These are phyloP conservation scores for Solanum paucissectum DNA, from an alignment of 257 asterid genomes.

Conservation along the genomic window DNA sequence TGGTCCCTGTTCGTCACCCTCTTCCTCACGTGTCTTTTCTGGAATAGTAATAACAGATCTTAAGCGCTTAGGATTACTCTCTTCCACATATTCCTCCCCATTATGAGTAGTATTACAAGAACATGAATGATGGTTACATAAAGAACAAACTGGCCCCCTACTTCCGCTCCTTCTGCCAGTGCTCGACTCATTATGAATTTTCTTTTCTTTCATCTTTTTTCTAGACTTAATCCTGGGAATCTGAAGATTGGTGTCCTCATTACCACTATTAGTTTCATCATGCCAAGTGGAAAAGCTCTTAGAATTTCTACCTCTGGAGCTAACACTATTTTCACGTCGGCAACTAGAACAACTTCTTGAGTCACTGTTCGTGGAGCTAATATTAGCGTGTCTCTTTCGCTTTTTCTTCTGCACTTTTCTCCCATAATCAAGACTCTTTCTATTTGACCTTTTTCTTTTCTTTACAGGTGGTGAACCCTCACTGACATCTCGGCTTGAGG, in stretches of 20 bases:
- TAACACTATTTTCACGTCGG: constrained; percentile 5
- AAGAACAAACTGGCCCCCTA: constrained; percentile 34
- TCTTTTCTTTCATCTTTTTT: constrained; percentile 3
- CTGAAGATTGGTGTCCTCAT: constrained; percentile 17
- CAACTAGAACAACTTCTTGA: constrained; percentile 48
- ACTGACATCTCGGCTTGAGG: constrained; percentile 16
- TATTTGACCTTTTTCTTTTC: constrained; percentile 48
- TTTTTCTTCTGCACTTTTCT: constrained; percentile 49
- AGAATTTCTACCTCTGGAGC: constrained; percentile 51
- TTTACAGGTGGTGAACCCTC: constrained; percentile 14
- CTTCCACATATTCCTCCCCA: constrained; percentile 21
- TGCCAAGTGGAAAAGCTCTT: constrained; percentile 38
- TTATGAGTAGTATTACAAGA: constrained; percentile 13
- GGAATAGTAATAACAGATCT: constrained; percentile 58
- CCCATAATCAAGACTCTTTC: constrained; percentile 27
- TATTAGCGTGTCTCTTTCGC: constrained; percentile 23
- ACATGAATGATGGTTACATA: constrained; percentile 1
- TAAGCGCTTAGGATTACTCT: constrained; percentile 44
- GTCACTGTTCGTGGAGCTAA: constrained; percentile 45
- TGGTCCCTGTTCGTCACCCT: constrained; percentile 25
- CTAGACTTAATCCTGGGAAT: constrained; percentile 17
- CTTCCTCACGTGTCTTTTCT: constrained; percentile 22
- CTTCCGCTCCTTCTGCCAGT: constrained; percentile 10
- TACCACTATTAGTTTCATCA: constrained; percentile 3
- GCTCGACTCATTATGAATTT: constrained; percentile 4